Conservation (phyloP, 2,329 filamentous ascomycete species). For the Rutstroemia sydowiana region DNA sequence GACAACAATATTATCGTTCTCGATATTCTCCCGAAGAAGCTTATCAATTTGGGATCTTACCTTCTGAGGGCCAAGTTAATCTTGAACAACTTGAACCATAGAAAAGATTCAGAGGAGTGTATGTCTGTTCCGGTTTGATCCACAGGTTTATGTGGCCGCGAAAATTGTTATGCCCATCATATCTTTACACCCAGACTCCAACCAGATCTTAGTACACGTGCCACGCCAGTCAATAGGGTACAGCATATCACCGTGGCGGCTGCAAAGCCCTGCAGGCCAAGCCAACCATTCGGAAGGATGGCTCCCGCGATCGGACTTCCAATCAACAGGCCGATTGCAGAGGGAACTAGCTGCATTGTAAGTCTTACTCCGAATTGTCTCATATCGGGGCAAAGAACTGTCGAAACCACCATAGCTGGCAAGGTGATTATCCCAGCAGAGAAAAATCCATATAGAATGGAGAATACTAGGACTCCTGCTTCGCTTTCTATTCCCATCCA, state of each 20-base stretch:
- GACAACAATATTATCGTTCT: too few relatives aligned
- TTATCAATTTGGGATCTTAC: too few relatives aligned
- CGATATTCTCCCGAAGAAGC: too few relatives aligned
- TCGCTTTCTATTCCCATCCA: constrained; percentile 34
- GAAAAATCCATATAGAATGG: constrained; percentile 3
- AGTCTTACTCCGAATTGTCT: background rate
- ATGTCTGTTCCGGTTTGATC: too few relatives aligned
- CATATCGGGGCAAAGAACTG: constrained; percentile 2
- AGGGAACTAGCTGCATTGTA: background rate
- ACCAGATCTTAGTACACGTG: background rate
- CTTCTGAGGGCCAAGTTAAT: too few relatives aligned
- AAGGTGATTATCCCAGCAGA: background rate
- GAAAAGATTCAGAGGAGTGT: too few relatives aligned
- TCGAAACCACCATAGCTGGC: background rate
- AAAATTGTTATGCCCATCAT: background rate
- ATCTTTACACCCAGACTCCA: background rate
- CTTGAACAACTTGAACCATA: too few relatives aligned
- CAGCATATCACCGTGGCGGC: background rate
- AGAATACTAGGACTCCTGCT: background rate
- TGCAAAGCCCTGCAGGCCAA: background rate
- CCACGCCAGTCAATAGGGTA: background rate
- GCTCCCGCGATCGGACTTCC: constrained; percentile 3
- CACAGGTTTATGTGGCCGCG: too few relatives aligned
- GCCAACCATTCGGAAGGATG: background rate
- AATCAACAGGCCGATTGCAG: background rate